Evolutionary conservation across 2,329 filamentous ascomycete species (phyloP).

Genomic region (Xylariaceae sp.): DNA sequence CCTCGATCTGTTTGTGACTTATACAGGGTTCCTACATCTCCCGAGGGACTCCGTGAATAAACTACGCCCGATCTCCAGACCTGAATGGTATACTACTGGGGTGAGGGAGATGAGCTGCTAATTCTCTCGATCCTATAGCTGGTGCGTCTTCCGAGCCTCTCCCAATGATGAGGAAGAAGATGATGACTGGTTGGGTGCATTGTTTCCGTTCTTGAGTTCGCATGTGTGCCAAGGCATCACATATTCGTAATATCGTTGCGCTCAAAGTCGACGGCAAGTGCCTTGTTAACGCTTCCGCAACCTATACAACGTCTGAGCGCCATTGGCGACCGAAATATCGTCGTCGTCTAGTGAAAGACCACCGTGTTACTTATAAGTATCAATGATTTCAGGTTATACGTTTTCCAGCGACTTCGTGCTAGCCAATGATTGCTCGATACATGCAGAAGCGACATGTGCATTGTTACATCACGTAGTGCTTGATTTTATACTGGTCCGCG

Average conservation of each 20-base stretch:
- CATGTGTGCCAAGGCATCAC: constrained; percentile 17
- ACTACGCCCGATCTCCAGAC: not conserved
- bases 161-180: constrained; percentile 1
- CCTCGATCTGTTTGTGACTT: constrained; percentile 8
- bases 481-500: constrained; percentile 11
- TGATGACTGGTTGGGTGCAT: constrained; percentile 12
- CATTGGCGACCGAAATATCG: constrained; percentile 11
- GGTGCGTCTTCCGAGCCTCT: constrained; percentile 12
- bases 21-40: constrained; percentile 3
- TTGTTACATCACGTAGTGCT: constrained; percentile 23
- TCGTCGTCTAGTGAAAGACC: constrained; percentile 10
- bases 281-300: constrained; percentile 15
- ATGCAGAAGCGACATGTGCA: not conserved
- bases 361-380: constrained; percentile 19
- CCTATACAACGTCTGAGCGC: constrained; percentile 4
- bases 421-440: constrained; percentile 13
- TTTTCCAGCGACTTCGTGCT: constrained; percentile 16
- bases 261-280: constrained; percentile 13
- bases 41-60: constrained; percentile 19
- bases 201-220: constrained; percentile 7
- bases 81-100: not conserved
- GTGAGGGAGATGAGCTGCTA: not conserved
- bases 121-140: constrained; percentile 5
- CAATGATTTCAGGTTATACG: constrained; percentile 18
- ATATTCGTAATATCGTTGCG: constrained; percentile 12